phyloP scores from a whole-genome alignment of 352 stramenopile species.

The Pythium rhizo-oryzae region DNA sequence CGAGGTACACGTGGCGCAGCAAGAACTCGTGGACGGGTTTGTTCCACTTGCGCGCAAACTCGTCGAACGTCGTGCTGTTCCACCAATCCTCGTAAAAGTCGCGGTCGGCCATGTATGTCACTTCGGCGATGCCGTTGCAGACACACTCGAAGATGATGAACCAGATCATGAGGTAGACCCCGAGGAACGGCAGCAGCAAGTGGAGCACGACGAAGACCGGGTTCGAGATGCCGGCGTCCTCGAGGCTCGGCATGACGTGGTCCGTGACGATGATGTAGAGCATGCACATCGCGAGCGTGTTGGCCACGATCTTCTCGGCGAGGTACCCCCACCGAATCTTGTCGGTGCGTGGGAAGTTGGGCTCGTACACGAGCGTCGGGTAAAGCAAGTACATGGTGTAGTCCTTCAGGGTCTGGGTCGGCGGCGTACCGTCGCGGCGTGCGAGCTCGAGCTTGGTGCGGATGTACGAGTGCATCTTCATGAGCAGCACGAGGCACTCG shows the following conservation, averaged over 20 bases:
- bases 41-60: conserved; percentile 96
- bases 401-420: conserved; percentile 48
- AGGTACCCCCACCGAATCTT: conserved; percentile 88
- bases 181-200: conserved; percentile 93
- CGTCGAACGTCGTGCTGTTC: conserved; percentile 94
- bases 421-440: conserved; percentile 33
- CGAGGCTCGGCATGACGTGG: conserved; percentile 83
- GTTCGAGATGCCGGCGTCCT: conserved; percentile 64
- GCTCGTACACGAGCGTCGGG: conserved; percentile 96
- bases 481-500: conserved; percentile 73
- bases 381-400: conserved; percentile 74
- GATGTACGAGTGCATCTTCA: conserved; percentile 89
- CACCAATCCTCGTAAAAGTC: conserved; percentile 98
- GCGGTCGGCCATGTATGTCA: conserved; percentile 89
- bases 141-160: conserved; percentile 98
- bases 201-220: conserved; percentile 67
- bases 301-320: conserved; percentile 72
- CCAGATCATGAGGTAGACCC: conserved; percentile 96
- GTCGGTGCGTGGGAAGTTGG: conserved; percentile 86
- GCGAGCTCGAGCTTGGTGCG: conserved; percentile 69
- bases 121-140: conserved; percentile 95
- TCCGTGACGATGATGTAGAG: conserved; percentile 93
- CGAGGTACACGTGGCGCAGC: conserved; percentile 83
- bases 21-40: conserved; percentile 97
- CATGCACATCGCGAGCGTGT: conserved; percentile 77